phyloP scores from a whole-genome alignment of 495 filamentous ascomycete genomes.

The Hypomontagnella submonticulosa region DNA sequence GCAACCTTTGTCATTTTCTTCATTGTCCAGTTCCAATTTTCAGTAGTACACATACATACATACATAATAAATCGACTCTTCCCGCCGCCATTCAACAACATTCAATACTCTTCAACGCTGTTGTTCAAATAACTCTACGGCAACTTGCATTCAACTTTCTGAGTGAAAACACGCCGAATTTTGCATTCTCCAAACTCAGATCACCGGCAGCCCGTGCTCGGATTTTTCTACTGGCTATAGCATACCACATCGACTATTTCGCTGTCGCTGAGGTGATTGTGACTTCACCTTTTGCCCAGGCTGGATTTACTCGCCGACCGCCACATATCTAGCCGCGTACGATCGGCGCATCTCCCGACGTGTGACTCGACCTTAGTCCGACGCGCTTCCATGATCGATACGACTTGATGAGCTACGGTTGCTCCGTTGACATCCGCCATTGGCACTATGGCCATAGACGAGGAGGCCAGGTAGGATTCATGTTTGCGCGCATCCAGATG shows the following conservation, averaged over 20 bases:
- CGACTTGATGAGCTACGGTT: constrained; percentile 47
- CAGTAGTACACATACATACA: not conserved
- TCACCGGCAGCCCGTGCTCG: constrained; percentile 8
- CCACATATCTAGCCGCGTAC: constrained; percentile 22
- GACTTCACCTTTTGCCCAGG: constrained; percentile 13
- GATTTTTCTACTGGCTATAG: too few species aligned
- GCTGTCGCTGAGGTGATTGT: constrained; percentile 20
- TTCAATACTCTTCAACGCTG: not conserved
- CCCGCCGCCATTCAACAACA: constrained; percentile 1
- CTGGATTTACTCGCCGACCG: constrained; percentile 4
- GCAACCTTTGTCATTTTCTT: constrained; percentile 22
- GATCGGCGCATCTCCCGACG: constrained; percentile 35
- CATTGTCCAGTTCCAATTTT: constrained; percentile 25
- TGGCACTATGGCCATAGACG: constrained; percentile 62
- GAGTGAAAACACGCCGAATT: not conserved
- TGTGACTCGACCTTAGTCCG: constrained; percentile 30
- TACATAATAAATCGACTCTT: constrained; percentile 14
- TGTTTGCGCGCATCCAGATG: constrained; percentile 17
- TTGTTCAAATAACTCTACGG: too few species aligned
- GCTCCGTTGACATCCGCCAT: constrained; percentile 42
- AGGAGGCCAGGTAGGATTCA: constrained; percentile 59
- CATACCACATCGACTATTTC: constrained; percentile 9
- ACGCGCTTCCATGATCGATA: constrained; percentile 45
- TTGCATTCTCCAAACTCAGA: constrained; percentile 2
- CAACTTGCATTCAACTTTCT: not conserved